A percentile compares a stretch with the other conserved stretches of the same genome.
phyloP scores from a whole-genome alignment of 2,329 filamentous ascomycete species.

The Colletotrichum sp. region DNA sequence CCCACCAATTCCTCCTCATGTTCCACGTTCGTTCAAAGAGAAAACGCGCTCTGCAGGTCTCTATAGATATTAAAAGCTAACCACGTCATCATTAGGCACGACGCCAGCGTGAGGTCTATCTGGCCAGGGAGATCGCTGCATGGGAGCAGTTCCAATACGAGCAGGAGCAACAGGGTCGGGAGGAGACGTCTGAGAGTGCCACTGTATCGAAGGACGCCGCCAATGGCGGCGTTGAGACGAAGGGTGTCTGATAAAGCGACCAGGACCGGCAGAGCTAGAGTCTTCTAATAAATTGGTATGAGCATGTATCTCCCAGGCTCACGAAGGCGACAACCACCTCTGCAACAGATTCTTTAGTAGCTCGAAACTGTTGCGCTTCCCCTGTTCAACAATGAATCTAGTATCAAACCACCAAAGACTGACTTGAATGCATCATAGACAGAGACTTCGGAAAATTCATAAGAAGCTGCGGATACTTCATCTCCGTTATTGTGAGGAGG shows the following conservation, averaged over 20 bases:
- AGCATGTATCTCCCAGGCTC: too few species aligned
- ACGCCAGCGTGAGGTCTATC: not conserved
- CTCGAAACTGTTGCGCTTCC: too few species aligned
- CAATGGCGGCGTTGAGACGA: not conserved
- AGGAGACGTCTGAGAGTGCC: fast-evolving
- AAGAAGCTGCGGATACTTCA: not conserved
- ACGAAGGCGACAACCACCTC: fast-evolving
- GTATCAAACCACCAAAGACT: fast-evolving
- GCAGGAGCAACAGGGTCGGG: not conserved
- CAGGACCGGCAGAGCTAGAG: fast-evolving
- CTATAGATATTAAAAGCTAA: fast-evolving
- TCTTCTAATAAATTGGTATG: fast-evolving
- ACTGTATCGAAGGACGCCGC: fast-evolving
- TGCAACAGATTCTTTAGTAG: too few species aligned
- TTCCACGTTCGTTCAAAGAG: not conserved
- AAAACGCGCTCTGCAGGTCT: not conserved
- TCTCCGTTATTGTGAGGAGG: not conserved
- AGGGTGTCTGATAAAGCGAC: fast-evolving
- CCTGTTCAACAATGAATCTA: too few species aligned
- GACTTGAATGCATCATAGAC: fast-evolving
- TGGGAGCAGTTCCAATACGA: not conserved
- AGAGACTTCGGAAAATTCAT: fast-evolving
- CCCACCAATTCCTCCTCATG: not conserved
- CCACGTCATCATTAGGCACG: fast-evolving
- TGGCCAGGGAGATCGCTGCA: not conserved